Percentiles rank a stretch among this genome's conserved stretches.
phyloP scores from a whole-genome alignment of 352 stramenopile genomes.

The Lagenidium sp. region DNA sequence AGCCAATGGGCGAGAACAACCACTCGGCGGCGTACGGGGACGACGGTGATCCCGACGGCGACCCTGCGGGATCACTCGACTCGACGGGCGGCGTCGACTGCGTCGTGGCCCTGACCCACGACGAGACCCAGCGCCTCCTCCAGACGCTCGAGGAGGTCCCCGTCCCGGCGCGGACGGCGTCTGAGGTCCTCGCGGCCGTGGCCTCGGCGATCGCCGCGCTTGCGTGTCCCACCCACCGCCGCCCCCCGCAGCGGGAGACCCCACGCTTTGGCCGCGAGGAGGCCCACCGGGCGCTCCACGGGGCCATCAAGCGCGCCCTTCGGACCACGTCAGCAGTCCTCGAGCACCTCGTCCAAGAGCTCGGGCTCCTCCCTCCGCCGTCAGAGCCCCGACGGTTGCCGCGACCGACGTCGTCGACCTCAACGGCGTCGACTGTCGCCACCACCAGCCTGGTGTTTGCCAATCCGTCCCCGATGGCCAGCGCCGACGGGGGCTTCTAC shows the following conservation, averaged over 20 bases:
- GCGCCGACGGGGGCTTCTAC: too few species aligned
- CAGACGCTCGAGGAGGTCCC: slow-evolving; percentile 38
- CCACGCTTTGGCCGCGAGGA: slow-evolving; percentile 35
- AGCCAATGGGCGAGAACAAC: slow-evolving; percentile 1
- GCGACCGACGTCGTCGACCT: neutral
- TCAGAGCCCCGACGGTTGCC: neutral
- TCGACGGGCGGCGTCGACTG: slow-evolving; percentile 30
- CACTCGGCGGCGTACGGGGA: slow-evolving; percentile 6
- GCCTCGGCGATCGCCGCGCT: slow-evolving; percentile 50
- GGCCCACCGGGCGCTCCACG: slow-evolving; percentile 8
- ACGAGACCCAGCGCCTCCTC: slow-evolving; percentile 42
- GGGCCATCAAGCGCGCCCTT: slow-evolving; percentile 6
- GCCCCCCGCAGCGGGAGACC: slow-evolving; percentile 23
- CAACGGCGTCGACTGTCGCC: neutral
- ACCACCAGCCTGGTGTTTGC: neutral
- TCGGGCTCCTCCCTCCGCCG: neutral
- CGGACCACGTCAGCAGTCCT: slow-evolving; percentile 5
- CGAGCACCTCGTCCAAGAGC: slow-evolving; percentile 6
- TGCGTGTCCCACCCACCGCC: slow-evolving; percentile 27
- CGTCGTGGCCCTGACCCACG: slow-evolving; percentile 37
- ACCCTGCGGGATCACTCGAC: too few species aligned
- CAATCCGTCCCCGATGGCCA: neutral
- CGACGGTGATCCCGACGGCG: slow-evolving; percentile 12
- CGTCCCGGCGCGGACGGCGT: slow-evolving; percentile 29
- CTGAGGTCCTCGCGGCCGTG: slow-evolving; percentile 36